Percentiles rank a stretch among this genome's conserved stretches.
phyloP scores from a whole-genome alignment of 2,329 filamentous ascomycete species.

The Cytospora piceicola region DNA sequence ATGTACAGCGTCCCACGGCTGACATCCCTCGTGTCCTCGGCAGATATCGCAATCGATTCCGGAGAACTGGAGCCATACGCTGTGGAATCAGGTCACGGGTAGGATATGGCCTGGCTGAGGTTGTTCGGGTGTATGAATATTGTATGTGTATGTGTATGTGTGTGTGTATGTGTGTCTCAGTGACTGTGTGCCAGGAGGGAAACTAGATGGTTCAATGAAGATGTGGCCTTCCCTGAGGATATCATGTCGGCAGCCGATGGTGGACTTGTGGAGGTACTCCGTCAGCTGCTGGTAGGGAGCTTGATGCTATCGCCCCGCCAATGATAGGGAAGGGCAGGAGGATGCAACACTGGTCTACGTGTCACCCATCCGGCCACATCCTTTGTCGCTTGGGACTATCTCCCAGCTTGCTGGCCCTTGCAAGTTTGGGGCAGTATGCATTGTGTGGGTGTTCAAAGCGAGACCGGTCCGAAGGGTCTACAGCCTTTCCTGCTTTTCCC shows the following conservation, averaged over 20 bases:
- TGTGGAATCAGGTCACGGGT: slow-evolving; percentile 27
- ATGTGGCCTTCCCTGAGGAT: too few relatives aligned
- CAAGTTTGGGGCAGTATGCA: background rate
- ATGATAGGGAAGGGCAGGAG: background rate
- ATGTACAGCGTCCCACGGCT: slow-evolving; percentile 3
- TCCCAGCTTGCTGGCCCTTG: background rate
- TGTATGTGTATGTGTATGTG: background rate
- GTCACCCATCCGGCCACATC: background rate
- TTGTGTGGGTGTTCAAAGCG: background rate
- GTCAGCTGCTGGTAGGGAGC: too few relatives aligned
- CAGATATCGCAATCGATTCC: slow-evolving; percentile 28
- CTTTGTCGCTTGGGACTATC: background rate
- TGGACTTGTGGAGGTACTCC: too few relatives aligned
- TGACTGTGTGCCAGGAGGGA: background rate
- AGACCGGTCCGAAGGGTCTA: background rate
- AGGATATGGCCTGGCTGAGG: slow-evolving; percentile 21
- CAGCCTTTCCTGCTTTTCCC: background rate
- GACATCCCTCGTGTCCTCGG: slow-evolving; percentile 7
- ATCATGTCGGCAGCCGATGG: too few relatives aligned
- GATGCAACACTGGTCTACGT: background rate
- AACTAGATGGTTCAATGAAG: background rate
- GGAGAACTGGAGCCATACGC: slow-evolving; percentile 27
- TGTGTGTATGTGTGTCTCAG: background rate
- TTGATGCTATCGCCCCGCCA: background rate
- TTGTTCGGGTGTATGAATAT: background rate